phyloP scores from a whole-genome alignment of 2,329 filamentous ascomycete genomes.

The Emericellopsis cladophorae region DNA sequence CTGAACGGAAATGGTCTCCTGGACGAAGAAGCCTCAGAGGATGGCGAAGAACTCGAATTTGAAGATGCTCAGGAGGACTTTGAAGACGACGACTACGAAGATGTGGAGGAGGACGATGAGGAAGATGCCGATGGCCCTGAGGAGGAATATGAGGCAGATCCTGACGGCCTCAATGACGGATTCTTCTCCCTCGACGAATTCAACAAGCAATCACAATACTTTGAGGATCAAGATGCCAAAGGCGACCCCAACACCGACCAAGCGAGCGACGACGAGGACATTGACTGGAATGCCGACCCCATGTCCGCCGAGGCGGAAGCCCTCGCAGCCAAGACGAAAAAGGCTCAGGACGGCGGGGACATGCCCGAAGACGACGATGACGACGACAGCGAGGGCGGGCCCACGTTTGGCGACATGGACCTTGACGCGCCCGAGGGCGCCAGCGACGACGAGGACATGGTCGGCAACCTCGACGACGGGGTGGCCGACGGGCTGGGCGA shows the following conservation, averaged over 20 bases:
- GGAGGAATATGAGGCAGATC: conserved; percentile 43
- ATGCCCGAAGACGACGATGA: conserved; percentile 36
- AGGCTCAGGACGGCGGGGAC: conserved; percentile 16
- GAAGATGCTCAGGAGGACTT: conserved; percentile 21
- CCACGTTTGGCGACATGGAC: conserved; percentile 72
- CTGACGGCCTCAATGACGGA: conserved; percentile 82
- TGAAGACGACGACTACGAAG: conserved; percentile 20
- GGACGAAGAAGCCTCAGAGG: conserved; percentile 20
- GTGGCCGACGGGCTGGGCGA: conserved; percentile 44
- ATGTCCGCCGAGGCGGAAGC: no score
- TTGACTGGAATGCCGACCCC: conserved; percentile 81
- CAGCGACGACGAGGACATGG: conserved; percentile 47
- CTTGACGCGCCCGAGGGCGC: conserved; percentile 61
- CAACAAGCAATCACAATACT: conserved; percentile 82
- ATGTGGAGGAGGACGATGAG: conserved; percentile 10
- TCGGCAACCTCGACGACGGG: conserved; percentile 19
- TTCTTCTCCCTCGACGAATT: conserved; percentile 98
- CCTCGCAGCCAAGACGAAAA: conserved; percentile 26
- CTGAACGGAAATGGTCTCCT: conserved; percentile 11
- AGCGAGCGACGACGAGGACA: conserved; percentile 70
- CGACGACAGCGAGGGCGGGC: conserved; percentile 57
- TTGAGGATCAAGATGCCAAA: conserved; percentile 73
- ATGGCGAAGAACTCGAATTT: conserved; percentile 17
- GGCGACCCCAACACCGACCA: conserved; percentile 64
- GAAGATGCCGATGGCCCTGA: conserved; percentile 25